phyloP scores from a whole-genome alignment of 2,329 filamentous ascomycete genomes.

The Calycina herbarum region DNA sequence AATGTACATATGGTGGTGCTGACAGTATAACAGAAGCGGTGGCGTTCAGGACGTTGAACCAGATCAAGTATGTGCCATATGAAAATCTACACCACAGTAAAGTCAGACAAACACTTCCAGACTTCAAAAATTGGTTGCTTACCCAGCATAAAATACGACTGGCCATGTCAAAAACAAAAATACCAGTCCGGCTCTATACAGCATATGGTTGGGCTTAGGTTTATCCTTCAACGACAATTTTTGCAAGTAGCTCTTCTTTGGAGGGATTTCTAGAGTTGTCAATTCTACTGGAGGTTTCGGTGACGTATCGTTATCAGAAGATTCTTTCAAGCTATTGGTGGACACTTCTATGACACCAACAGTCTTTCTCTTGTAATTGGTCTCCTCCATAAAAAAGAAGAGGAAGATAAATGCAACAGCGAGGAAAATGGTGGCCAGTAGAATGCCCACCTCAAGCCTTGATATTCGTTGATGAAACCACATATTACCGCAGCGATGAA shows the following conservation, averaged over 20 bases:
- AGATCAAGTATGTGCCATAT: no score
- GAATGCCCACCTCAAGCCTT: conserved; percentile 36
- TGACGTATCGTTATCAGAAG: no score
- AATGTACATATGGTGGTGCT: conserved; percentile 5
- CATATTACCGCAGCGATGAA: conserved; percentile 45
- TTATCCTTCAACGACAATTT: not conserved
- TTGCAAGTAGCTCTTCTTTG: not conserved
- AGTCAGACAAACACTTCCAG: no score
- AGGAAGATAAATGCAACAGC: conserved; percentile 49
- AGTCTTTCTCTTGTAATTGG: conserved; percentile 37
- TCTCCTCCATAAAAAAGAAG: conserved; percentile 60
- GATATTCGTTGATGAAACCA: conserved; percentile 44
- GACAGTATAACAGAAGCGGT: no score
- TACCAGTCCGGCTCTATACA: not conserved
- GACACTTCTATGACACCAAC: conserved; percentile 15
- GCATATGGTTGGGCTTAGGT: not conserved
- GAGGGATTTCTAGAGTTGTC: not conserved
- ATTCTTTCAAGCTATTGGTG: no score
- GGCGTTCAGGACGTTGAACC: no score
- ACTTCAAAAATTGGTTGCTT: no score
- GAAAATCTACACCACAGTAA: no score
- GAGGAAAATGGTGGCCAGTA: conserved; percentile 54
- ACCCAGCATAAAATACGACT: no score
- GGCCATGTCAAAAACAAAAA: no score
- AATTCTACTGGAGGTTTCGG: not conserved